A percentile compares a stretch with the other conserved stretches of the same genome.
Evolutionary conservation across 192 early-diverging fungal genomes (phyloP).

Genomic region (Coemansia javaensis): DNA sequence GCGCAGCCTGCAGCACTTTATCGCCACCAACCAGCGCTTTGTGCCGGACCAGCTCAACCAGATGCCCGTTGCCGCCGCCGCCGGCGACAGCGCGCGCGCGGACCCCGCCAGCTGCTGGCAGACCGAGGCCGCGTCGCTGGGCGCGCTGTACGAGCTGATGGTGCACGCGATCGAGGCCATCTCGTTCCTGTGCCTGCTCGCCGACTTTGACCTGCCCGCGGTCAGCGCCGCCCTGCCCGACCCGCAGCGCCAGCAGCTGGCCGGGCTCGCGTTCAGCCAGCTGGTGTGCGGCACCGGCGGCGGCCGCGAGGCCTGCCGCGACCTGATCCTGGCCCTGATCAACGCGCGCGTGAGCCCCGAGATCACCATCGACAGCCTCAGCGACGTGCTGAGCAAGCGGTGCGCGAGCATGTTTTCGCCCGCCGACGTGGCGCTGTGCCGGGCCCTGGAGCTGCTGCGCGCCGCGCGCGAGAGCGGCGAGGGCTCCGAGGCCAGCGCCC

Average conservation of each 20-base stretch:
- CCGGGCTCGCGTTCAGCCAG: constrained; percentile 54
- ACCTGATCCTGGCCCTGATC: constrained; percentile 63
- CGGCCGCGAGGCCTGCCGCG: constrained; percentile 56
- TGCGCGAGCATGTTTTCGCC: constrained; percentile 63
- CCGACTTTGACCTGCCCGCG: constrained; percentile 60
- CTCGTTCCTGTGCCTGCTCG: constrained; percentile 60
- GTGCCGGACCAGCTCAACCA: constrained; percentile 49
- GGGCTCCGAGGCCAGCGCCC: constrained; percentile 32
- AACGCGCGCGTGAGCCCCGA: constrained; percentile 54
- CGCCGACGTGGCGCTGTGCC: constrained; percentile 62
- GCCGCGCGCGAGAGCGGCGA: constrained; percentile 50
- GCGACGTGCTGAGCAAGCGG: constrained; percentile 56
- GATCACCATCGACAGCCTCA: constrained; percentile 55
- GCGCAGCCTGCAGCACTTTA: constrained; percentile 46
- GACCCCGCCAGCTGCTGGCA: constrained; percentile 52
- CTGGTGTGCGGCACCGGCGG: constrained; percentile 48
- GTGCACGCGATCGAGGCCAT: constrained; percentile 59
- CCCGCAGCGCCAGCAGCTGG: constrained; percentile 46
- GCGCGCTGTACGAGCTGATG: constrained; percentile 55
- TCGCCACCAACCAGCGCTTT: constrained; percentile 51
- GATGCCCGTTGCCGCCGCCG: constrained; percentile 44
- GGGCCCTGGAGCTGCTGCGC: constrained; percentile 56
- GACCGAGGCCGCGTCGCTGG: constrained; percentile 58
- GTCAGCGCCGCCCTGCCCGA: constrained; percentile 48
- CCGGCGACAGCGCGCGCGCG: constrained; percentile 27